Evolutionary conservation across 352 stramenopile genomes (phyloP), one percentile per base, ranked within the genome.

Genomic region (Phytopythium cucurbitacearum): DNA sequence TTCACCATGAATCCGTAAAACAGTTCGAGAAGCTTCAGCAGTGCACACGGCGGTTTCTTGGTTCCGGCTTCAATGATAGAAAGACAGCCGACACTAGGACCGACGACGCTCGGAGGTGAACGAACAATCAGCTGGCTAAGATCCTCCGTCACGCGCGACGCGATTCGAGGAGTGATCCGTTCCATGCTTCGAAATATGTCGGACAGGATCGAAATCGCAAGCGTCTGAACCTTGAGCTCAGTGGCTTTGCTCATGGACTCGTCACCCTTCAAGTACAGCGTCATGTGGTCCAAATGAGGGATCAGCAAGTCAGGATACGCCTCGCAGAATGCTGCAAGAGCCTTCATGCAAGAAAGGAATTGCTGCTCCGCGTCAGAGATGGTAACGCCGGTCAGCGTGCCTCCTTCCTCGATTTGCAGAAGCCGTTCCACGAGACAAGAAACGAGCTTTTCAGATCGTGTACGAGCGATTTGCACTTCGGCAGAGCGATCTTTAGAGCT

Each of bases 21-120:
- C 13, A 53, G 63, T 32, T 90, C 74, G 13, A 95, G 56, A n/a
- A 95, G 56, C 28, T 73, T 64, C 40, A 87, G 63, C 5, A 95
- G 55, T 21, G 86, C 11, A 3, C 58, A 45, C 21, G 76, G 75
- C 0, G 64, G 54, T 21, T 71, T 85, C 11, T 71, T 84, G 7
- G 65, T 74, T 13, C 51, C 59, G 12, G 33, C 60, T 4, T 73
- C 69, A 21, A 95, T 67, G 4, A 70, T 80, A 21, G 80, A 73
- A 8, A 94, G 66, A 41, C 84, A 95, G 40, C 83, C 69, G 52
- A 95, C 69, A 57, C 80, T 89, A 8, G 80, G 78, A 39, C 71
- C 74, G 21, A 95, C 85, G 47, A 95, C 84, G 48, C 85, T 92
- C n/a, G 85, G 85, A n/a, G 81, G 73, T 11, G 83, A 75, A 4